Conservation (phyloP, 441 rosid species). For the Metrosideros polymorpha region DNA sequence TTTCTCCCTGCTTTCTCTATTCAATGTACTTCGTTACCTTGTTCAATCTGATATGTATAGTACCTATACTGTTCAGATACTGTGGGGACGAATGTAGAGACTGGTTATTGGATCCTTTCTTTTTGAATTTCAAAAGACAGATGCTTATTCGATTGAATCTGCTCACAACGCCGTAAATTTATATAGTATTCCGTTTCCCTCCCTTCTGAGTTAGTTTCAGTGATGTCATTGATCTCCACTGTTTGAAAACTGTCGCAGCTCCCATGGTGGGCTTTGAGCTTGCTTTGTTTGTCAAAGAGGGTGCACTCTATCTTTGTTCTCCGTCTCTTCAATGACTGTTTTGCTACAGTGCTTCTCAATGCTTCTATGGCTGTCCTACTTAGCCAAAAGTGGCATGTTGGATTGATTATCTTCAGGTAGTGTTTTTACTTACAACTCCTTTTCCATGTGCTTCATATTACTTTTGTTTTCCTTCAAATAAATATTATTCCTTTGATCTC, state of each 20-base stretch:
- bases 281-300: slow-evolving; percentile 88
- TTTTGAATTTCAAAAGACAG: not conserved
- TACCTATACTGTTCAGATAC: not conserved
- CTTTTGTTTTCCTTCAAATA: not conserved
- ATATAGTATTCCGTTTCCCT: not conserved
- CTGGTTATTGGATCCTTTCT: not conserved
- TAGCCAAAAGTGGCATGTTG: slow-evolving; percentile 69
- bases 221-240: not conserved
- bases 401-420: slow-evolving; percentile 78
- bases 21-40: not conserved
- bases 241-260: slow-evolving; percentile 38
- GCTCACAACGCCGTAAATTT: not conserved
- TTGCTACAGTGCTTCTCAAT: slow-evolving; percentile 82
- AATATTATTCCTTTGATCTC: slow-evolving; percentile 3
- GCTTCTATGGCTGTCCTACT: slow-evolving; percentile 59
- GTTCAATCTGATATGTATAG: not conserved
- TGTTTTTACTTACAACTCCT: not conserved
- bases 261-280: slow-evolving; percentile 85
- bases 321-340: slow-evolving; percentile 90
- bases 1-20: not conserved
- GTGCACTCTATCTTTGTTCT: slow-evolving; percentile 91
- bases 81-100: not conserved
- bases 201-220: not conserved
- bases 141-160: not conserved
- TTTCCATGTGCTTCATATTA: not conserved